Base-by-base conservation (phyloP, 2,329 filamentous ascomycete species). In the Xylariaceae sp. region DNA sequence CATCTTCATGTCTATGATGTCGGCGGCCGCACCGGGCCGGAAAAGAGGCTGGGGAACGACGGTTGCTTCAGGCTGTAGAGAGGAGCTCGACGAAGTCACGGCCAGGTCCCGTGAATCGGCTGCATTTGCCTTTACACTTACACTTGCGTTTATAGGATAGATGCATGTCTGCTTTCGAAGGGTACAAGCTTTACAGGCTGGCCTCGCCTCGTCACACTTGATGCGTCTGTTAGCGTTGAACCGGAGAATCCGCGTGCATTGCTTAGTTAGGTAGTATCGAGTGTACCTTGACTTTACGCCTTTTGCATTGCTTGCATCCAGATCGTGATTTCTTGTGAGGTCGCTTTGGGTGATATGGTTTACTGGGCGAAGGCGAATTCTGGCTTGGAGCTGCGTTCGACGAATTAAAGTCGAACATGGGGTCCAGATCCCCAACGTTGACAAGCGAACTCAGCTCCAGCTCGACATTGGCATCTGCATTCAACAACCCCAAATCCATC, bases 291-390 rank as follows among this genome's bases (percentile, higher is more conserved):
- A 82, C 79, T 68, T 81, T 83, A 52, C 82, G 77, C 16, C 69
- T 67, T 69, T 84, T 85, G 74, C 82, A 85, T 64, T 79, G 81
- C 58, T 71, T 72, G 63, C 82, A 85, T 5, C 81, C 82, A 2
- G 74, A 72, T 26, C 81, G 73, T 1, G 81, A 82, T 68, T 85
- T 85, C 61, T 74, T 80, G 67, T 85, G 82, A 46, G 81, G 80
- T 10, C 81, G 75, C 66, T 84, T 85, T 48, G 75, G 59, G 52
- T 77, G 71, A 49, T 76, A 80, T 1, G 73, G 73, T 48, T 60
- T 70, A 23, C 62, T 37, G 10, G 45, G 44, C n/a, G 37, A 32
- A 1, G 53, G 50, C 18, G 50, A 23, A 23, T 50, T 52, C 42
- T 64, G 62, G 16, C 48, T 54, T 20, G 48, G 40, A 16, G 49